phyloP scores from a whole-genome alignment of 441 rosid genomes.

The Aquilaria agallochum region DNA sequence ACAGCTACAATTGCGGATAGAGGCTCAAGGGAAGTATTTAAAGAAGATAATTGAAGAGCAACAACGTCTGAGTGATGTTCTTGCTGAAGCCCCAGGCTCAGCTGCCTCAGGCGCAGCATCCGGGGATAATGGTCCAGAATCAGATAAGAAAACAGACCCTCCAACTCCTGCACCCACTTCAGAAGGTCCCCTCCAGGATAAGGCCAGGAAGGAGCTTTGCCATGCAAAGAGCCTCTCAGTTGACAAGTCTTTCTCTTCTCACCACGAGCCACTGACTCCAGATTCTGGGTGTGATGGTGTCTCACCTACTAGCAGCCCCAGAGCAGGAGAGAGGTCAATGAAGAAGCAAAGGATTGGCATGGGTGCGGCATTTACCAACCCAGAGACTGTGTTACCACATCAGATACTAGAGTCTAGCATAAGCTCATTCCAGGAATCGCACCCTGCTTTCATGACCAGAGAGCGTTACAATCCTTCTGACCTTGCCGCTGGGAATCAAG shows the following conservation, averaged over 20 bases:
- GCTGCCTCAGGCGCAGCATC: constrained; percentile 38
- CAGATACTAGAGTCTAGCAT: constrained; percentile 85
- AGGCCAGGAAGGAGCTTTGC: constrained; percentile 58
- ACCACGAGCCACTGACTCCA: constrained; percentile 75
- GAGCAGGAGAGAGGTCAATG: constrained; percentile 41
- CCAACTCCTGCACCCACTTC: constrained; percentile 86
- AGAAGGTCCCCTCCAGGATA: constrained; percentile 73
- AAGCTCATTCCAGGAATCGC: constrained; percentile 54
- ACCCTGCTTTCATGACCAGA: constrained; percentile 32
- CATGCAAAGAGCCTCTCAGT: constrained; percentile 69
- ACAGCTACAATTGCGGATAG: constrained; percentile 94
- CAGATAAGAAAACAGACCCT: constrained; percentile 74
- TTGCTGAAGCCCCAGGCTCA: constrained; percentile 49
- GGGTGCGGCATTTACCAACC: constrained; percentile 33
- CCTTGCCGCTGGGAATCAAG: constrained; percentile 34
- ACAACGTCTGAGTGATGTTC: constrained; percentile 74
- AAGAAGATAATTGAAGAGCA: constrained; percentile 99
- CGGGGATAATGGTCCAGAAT: constrained; percentile 42
- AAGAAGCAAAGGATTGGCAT: constrained; percentile 63
- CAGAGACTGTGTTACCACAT: constrained; percentile 51
- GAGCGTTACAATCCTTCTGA: constrained; percentile 52
- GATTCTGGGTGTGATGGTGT: constrained; percentile 67
- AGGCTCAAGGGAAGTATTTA: constrained; percentile 95
- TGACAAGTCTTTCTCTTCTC: constrained; percentile 80
- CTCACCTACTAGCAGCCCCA: constrained; percentile 52